Conservation (phyloP, 2,329 filamentous ascomycete species). For the Chaetomiaceae sp. region DNA sequence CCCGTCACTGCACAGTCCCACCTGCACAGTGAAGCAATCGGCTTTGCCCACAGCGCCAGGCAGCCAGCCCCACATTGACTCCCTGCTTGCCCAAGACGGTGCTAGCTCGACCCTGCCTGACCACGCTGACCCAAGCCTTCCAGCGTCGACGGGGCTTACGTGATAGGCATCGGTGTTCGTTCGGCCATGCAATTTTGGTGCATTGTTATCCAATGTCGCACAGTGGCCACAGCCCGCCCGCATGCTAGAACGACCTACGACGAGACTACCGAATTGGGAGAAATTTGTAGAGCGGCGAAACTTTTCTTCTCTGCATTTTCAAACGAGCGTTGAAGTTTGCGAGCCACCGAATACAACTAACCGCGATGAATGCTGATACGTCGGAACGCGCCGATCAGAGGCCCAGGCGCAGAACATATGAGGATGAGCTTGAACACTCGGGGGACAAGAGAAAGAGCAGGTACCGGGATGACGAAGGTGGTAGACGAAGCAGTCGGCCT, state of each 20-base stretch:
- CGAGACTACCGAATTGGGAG: no score
- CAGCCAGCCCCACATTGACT: slow-evolving; percentile 1
- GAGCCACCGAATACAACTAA: background rate
- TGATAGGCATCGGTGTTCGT: no score
- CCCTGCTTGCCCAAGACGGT: background rate
- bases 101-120: background rate
- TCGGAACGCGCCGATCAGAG: slow-evolving; percentile 10
- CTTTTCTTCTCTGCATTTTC: no score
- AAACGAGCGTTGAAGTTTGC: no score
- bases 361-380: slow-evolving; percentile 20
- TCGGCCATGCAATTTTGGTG: no score
- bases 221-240: no score
- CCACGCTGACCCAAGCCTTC: no score
- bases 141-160: no score
- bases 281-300: no score
- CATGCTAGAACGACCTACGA: no score
- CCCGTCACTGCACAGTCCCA: background rate
- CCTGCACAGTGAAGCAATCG: background rate
- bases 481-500: slow-evolving; percentile 16
- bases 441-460: slow-evolving; percentile 17
- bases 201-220: no score
- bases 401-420: slow-evolving; percentile 19
- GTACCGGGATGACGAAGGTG: slow-evolving; percentile 13
- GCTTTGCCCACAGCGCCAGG: background rate
- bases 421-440: slow-evolving; percentile 5